These are phyloP conservation scores for Metschnikowia gruessii DNA, from an alignment of 805 yeast species.

Conservation along the genomic window DNA sequence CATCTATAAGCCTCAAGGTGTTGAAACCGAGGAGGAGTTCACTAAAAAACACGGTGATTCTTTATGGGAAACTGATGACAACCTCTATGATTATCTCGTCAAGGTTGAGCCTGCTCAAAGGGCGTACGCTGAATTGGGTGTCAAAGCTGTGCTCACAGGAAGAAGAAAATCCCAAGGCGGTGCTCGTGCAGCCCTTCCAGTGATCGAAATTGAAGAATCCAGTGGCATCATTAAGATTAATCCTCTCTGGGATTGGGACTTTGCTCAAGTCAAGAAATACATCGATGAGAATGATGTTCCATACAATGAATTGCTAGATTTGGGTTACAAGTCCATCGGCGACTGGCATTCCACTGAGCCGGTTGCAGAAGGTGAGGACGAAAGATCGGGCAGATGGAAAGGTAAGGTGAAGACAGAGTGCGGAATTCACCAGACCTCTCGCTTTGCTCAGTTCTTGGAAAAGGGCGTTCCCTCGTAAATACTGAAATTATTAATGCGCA, in stretches of 20 bases:
- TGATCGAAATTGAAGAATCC: constrained; percentile 69
- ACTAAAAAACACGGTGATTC: constrained; percentile 64
- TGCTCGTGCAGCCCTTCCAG: constrained; percentile 64
- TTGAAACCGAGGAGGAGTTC: constrained; percentile 59
- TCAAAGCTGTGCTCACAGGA: constrained; percentile 89
- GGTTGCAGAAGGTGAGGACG: constrained; percentile 88
- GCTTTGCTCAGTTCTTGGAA: constrained; percentile 61
- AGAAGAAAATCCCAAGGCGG: constrained; percentile 91
- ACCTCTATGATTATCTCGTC: constrained; percentile 76
- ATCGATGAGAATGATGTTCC: constrained; percentile 74
- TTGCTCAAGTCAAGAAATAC: constrained; percentile 66
- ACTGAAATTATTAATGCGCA: neutral
- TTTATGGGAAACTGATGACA: constrained; percentile 82
- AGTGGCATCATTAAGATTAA: constrained; percentile 80
- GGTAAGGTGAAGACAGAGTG: constrained; percentile 92
- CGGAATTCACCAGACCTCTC: constrained; percentile 83
- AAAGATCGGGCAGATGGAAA: constrained; percentile 96
- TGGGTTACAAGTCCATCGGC: constrained; percentile 89
- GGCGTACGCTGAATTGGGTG: constrained; percentile 69
- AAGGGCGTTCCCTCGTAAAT: constrained; percentile 11
- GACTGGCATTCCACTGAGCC: constrained; percentile 95
- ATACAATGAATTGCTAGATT: constrained; percentile 75
- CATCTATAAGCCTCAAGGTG: constrained; percentile 63
- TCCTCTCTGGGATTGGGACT: constrained; percentile 83
- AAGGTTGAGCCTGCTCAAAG: constrained; percentile 92